Conservation (phyloP, 768 basidiomycete genomes). For the Pulveroboletus ravenelii region DNA sequence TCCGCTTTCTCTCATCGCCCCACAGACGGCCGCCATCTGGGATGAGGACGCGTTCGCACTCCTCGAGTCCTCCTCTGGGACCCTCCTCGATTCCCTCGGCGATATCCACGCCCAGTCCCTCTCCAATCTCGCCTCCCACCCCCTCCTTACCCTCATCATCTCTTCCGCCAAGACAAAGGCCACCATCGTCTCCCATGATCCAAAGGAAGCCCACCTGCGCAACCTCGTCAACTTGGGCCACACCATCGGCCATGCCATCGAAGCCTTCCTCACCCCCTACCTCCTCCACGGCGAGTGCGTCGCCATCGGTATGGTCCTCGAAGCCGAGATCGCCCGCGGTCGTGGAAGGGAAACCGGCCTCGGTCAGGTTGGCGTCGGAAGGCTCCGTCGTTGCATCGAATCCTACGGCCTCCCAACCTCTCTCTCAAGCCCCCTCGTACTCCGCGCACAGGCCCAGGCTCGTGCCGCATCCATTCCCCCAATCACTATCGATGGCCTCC, state of each 20-base stretch:
- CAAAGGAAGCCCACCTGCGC: slow-evolving; percentile 92
- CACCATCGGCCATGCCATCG: slow-evolving; percentile 97
- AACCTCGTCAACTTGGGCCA: slow-evolving; percentile 99
- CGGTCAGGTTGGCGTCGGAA: slow-evolving; percentile 87
- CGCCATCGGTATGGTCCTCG: slow-evolving; percentile 92
- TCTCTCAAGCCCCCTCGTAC: slow-evolving; percentile 65
- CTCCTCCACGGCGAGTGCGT: slow-evolving; percentile 97
- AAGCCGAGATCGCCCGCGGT: slow-evolving; percentile 88
- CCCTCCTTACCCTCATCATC: slow-evolving; percentile 86
- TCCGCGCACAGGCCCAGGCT: slow-evolving; percentile 32
- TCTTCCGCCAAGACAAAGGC: slow-evolving; percentile 95
- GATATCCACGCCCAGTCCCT: slow-evolving; percentile 46
- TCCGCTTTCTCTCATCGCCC: not conserved
- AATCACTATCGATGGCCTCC: slow-evolving; percentile 67
- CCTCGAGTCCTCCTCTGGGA: slow-evolving; percentile 79
- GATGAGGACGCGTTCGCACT: slow-evolving; percentile 82
- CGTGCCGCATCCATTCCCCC: slow-evolving; percentile 15
- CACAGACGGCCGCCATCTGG: slow-evolving; percentile 98
- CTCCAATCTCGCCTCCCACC: slow-evolving; percentile 71
- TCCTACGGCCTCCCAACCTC: slow-evolving; percentile 89
- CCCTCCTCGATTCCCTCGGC: slow-evolving; percentile 83
- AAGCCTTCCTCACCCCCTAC: slow-evolving; percentile 89
- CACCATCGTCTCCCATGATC: slow-evolving; percentile 95
- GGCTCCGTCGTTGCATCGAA: slow-evolving; percentile 81
- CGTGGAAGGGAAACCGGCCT: slow-evolving; percentile 63